Conservation (phyloP, 106 monocot species). For the Narthecium ossifragum region DNA sequence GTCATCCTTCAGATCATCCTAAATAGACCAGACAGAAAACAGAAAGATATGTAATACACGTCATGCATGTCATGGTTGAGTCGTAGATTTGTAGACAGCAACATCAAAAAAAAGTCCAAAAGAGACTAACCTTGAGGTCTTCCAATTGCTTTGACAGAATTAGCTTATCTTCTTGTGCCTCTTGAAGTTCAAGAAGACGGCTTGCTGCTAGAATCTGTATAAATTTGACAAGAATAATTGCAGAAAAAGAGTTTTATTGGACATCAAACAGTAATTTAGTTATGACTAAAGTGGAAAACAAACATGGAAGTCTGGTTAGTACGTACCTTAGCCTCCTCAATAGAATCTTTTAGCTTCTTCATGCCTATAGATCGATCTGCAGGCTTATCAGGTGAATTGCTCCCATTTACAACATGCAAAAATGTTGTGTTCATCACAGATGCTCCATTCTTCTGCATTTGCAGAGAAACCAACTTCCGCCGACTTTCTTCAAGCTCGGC, state of each 20-base stretch:
- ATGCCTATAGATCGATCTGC: slow-evolving; percentile 48
- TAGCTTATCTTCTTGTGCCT: slow-evolving; percentile 70
- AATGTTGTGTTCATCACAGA: slow-evolving; percentile 35
- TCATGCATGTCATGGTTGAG: no score
- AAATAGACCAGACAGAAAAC: slow-evolving; percentile 8
- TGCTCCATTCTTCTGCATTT: slow-evolving; percentile 76
- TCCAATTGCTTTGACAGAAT: slow-evolving; percentile 69
- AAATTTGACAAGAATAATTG: neutral
- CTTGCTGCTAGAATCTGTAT: slow-evolving; percentile 60
- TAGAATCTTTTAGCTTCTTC: slow-evolving; percentile 61
- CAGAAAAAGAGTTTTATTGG: neutral
- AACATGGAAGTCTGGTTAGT: neutral
- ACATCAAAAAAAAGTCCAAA: no score
- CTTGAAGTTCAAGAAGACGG: slow-evolving; percentile 84
- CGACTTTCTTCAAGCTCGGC: slow-evolving; percentile 95
- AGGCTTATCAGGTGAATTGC: slow-evolving; percentile 48
- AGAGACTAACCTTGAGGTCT: slow-evolving; percentile 56
- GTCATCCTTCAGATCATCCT: slow-evolving; percentile 87
- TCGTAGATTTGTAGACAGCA: no score
- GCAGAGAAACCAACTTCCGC: slow-evolving; percentile 77
- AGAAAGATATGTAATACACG: no score
- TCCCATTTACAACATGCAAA: slow-evolving; percentile 50
- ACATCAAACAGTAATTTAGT: neutral
- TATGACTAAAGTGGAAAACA: neutral
- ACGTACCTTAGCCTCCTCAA: slow-evolving; percentile 87